Base-by-base conservation (phyloP, 83 land plant genomes). In the Larix sibirica region DNA sequence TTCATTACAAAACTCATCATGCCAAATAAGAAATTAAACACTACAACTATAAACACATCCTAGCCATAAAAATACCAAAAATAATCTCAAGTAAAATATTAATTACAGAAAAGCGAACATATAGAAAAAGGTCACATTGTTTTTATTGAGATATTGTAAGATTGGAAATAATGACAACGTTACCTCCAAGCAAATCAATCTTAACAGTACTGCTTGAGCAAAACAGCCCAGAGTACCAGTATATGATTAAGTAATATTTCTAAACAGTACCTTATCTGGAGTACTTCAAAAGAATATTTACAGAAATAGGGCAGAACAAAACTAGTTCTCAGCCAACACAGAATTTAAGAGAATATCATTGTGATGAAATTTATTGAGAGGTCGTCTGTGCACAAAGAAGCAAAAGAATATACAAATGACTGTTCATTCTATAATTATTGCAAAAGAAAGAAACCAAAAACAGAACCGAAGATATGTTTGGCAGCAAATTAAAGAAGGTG, bases 271-370 rank as follows among this genome's bases (percentile, higher is more conserved):
- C 50, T 74, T 75, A 50, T 75, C 78, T 75, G 13, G 0, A 24
- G 21, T 40, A 73, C 6, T 73, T 42, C 54, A 70, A 70, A 70
- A 38, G 42, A 42, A 38, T 18, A 70, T 36, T 7, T 38, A 17
- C 54, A 20, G n/a, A 69, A 38, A 71, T 21, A 71, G 76, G 40
- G 17, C 17, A 44, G 78, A 75, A 75, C n/a, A 75, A 75, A 75
- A 24, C 28, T 56, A 23, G 28, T 44, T 47, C 31, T 47, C 21
- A 71, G 17, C 59, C 78, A 75, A 75, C 23, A 47, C 59, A 75
- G 6, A 38, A 47, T 4, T 47, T 47, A 47, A 75, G 13, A 47
- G 58, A 75, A 47, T 23, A 75, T 21, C 56, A 20, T 75, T 75
- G 47, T 44, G 38, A 44, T 16, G 7, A 70, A 70, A 70, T 38